Evolutionary conservation across 116 monocot genomes (phyloP), one percentile per base, ranked within the genome.

Genomic region (Dioscorea cayenensis): DNA sequence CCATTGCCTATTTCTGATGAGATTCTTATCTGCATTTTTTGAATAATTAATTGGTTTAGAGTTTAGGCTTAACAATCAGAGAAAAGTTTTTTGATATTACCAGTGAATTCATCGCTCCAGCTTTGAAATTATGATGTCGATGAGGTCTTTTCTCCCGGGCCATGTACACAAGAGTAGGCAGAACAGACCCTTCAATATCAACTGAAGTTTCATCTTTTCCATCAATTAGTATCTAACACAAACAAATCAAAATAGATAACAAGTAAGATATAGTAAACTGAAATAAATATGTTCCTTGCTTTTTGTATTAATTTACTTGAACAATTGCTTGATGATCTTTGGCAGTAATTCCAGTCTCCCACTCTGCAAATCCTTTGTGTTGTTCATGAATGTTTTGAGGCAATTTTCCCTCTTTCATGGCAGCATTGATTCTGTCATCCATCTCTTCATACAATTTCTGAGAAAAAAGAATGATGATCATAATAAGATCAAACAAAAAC

Each of bases 91-190:
- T 1, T 21, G n/a, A 48, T 38, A 5, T 61, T 76, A 82, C 85
- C 78, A 85, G 27, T 51, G 82, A 58, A 52, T 85, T 85, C 85
- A 85, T 82, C 18, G 85, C 85, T 37, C 85, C 85, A 23, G 85
- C 85, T 69, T 85, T 85, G 71, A 85, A 85, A 70, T 85, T 78
- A 61, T 85, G 85, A 18, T 76, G 82, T 20, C 55, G 73, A 23
- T 76, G 13, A 11, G 79, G 76, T 21, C 75, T 79, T 69, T 85
- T 85, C 70, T 85, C 82, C n/a, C 85, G 76, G 28, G 85, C 78
- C 76, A 85, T 73, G 79, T 85, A 85, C 0, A 85, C 82, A 9
- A 85, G 65, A 1, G 76, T 82, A 10, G 85, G 82, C 52, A 85
- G 49, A 14, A 37, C 48, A 58, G 20, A 21, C 28, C 62, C 85